A percentile compares a stretch with the other conserved stretches of the same genome.
Conservation (phyloP, 768 basidiomycete genomes). For the Multifurca ochricompacta region DNA sequence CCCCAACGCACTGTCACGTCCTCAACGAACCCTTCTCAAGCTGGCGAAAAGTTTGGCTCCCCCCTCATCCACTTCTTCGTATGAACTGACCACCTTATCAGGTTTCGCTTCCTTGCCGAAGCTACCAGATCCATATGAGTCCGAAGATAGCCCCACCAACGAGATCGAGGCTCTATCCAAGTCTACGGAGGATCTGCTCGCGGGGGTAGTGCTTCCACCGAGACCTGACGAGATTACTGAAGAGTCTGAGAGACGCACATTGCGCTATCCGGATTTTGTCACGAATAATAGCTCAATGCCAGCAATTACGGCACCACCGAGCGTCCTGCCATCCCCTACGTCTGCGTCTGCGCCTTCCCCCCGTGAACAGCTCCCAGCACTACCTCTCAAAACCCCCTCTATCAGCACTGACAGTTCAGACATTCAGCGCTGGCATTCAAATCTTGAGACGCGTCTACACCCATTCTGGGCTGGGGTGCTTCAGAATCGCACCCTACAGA, state of each 20-base stretch:
- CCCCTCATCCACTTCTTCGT: background rate
- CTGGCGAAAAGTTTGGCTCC: constrained; percentile 60
- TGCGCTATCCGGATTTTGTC: constrained; percentile 25
- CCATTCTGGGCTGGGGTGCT: constrained; percentile 78
- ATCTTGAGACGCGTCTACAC: constrained; percentile 67
- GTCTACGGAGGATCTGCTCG: constrained; percentile 45
- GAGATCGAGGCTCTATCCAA: constrained; percentile 10
- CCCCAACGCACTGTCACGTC: constrained; percentile 55
- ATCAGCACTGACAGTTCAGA: constrained; percentile 17
- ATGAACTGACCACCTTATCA: background rate
- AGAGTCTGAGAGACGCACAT: constrained; percentile 45
- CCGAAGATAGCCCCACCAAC: constrained; percentile 26
- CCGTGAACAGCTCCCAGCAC: constrained; percentile 3
- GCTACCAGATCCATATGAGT: constrained; percentile 26
- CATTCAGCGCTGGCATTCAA: constrained; percentile 55
- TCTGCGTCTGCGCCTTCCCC: background rate
- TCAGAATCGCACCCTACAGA: constrained; percentile 49
- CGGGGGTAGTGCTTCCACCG: constrained; percentile 43
- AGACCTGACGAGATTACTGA: constrained; percentile 53
- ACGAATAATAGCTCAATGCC: constrained; percentile 11
- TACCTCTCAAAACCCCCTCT: background rate
- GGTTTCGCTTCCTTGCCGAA: constrained; percentile 20
- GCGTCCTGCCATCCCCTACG: constrained; percentile 2
- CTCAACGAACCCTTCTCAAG: constrained; percentile 68
- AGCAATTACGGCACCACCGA: constrained; percentile 7